Base-by-base conservation (phyloP, 495 filamentous ascomycete species). In the Aspergillus saccharolyticus region DNA sequence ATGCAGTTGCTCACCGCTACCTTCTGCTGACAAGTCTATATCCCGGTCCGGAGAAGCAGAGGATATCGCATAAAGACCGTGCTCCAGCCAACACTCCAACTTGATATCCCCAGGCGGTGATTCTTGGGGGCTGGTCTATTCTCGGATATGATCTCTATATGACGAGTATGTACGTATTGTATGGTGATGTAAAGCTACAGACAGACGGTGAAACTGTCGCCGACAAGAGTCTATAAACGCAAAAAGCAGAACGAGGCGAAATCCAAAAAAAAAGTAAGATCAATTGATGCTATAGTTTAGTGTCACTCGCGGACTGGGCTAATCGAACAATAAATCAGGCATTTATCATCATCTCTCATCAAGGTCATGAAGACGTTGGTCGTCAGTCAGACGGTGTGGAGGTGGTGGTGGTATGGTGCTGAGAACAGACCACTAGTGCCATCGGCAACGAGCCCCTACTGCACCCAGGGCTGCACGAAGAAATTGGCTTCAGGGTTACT, bases 261-360 rank as follows among this genome's bases (percentile, higher is more conserved):
- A 25, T 1, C 19, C 46, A 47, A 20, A 46, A 50, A 46, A 50
- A 52, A 44, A 57, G 47, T 54, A 57, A 10, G 59, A 43, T 39
- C 33, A 60, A 76, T 72, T 70, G 54, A 68, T 69, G 63, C 68
- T 72, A 74, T 70, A 65, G 54, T 62, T 67, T 67, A 67, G 60
- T 64, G 70, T 65, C 65, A 63, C 69, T 71, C 69, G 69, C 66
- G 66, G 66, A 72, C 61, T 69, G 72, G 70, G 63, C 71, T 74
- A 75, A 73, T 69, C 59, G 60, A 72, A 68, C 65, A 69, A 60
- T 54, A 52, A 70, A 70, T 58, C 60, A 71, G 66, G 72, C 72
- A 74, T 76, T 71, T 75, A 72, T 78, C 74, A 76, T 78, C 76
- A 78, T 78, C 76, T 74, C 74, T 78, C 76, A 78, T 78, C 74